These are phyloP conservation scores for Phytophthora agathidicida DNA, from an alignment of 352 stramenopile species.

Conservation along the genomic window DNA sequence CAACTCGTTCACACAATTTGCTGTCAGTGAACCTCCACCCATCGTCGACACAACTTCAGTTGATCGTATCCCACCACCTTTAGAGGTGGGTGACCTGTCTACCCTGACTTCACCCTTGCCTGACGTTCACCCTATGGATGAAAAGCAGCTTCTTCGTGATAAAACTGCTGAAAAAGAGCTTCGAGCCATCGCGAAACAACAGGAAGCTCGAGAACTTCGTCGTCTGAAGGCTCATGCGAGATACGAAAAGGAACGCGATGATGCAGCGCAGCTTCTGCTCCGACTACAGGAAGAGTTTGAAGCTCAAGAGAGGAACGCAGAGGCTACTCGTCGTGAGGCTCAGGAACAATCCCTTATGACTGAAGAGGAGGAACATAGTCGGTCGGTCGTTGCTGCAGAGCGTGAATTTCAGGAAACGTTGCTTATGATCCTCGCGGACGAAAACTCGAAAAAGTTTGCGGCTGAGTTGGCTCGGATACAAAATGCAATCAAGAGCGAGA, in stretches of 20 bases:
- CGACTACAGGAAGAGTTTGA: conserved; percentile 29
- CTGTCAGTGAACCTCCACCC: neutral
- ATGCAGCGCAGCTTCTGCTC: conserved; percentile 15
- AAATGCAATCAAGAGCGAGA: conserved; percentile 4
- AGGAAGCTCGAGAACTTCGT: conserved; percentile 19
- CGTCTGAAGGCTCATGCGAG: conserved; percentile 17
- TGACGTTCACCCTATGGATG: neutral
- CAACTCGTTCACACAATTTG: neutral
- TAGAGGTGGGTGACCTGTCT: neutral
- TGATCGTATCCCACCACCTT: neutral
- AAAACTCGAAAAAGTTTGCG: conserved; percentile 17
- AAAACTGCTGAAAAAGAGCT: conserved; percentile 5
- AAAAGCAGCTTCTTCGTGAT: neutral
- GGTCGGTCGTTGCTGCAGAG: conserved; percentile 7
- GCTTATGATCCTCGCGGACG: conserved; percentile 21
- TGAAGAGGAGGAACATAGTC: conserved; percentile 15
- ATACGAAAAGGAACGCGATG: conserved; percentile 15
- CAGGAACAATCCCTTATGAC: conserved; percentile 21
- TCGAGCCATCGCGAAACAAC: conserved; percentile 20
- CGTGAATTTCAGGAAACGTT: conserved; percentile 11
- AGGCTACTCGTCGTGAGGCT: conserved; percentile 12
- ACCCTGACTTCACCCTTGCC: neutral
- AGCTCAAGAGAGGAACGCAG: conserved; percentile 15
- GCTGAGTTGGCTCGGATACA: neutral
- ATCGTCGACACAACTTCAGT: neutral